Evolutionary conservation across 2,329 filamentous ascomycete species (phyloP).

Genomic region (Neopestalotiopsis sp.): DNA sequence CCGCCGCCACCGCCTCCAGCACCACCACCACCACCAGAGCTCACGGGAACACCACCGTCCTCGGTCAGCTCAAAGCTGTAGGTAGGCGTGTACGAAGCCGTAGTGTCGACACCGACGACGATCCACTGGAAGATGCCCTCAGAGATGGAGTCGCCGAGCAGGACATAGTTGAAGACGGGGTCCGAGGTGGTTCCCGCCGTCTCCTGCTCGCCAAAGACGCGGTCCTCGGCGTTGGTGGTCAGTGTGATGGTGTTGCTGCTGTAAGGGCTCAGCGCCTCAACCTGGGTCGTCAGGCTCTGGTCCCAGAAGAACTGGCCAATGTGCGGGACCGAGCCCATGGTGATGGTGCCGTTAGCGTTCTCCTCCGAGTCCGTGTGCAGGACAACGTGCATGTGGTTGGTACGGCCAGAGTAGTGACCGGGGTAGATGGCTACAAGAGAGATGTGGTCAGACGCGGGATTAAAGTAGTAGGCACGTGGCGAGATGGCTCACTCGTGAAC

Average conservation of each 20-base stretch:
- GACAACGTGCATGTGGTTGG: slow-evolving; percentile 54
- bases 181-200: slow-evolving; percentile 8
- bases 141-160: slow-evolving; percentile 1
- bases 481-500: slow-evolving; percentile 43
- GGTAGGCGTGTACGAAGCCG: slow-evolving; percentile 5
- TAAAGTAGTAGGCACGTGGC: not conserved
- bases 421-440: slow-evolving; percentile 29
- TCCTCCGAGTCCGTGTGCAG: slow-evolving; percentile 45
- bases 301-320: slow-evolving; percentile 65
- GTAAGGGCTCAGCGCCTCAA: slow-evolving; percentile 12
- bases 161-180: slow-evolving; percentile 13
- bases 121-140: slow-evolving; percentile 15
- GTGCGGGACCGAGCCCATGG: slow-evolving; percentile 50
- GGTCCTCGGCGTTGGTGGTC: slow-evolving; percentile 9
- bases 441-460: not conserved
- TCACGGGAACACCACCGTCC: not conserved
- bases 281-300: slow-evolving; percentile 53
- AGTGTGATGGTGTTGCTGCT: slow-evolving; percentile 5
- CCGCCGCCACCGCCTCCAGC: not conserved
- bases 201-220: slow-evolving; percentile 10
- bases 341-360: slow-evolving; percentile 50
- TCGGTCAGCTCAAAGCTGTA: slow-evolving; percentile 13
- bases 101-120: not conserved
- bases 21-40: not conserved
- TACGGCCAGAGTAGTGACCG: slow-evolving; percentile 49